A percentile compares a stretch with the other conserved stretches of the same genome.
Conservation (phyloP, 2,329 filamentous ascomycete genomes). For the Ceratocystis cubensis region DNA sequence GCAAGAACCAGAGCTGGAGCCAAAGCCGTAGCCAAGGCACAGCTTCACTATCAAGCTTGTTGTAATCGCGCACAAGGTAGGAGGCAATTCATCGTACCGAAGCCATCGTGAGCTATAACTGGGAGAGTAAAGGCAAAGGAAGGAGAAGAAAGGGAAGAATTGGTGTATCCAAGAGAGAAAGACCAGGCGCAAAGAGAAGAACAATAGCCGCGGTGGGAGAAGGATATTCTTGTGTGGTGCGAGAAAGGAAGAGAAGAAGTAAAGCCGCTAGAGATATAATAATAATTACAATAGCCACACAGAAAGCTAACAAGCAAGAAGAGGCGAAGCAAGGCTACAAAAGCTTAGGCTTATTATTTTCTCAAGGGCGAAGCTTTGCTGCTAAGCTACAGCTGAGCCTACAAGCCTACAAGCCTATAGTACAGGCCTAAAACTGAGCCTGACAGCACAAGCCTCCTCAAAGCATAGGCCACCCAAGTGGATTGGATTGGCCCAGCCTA, state of each 20-base stretch:
- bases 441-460: background rate
- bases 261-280: background rate
- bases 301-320: background rate
- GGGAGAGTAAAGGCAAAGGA: no score
- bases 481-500: background rate
- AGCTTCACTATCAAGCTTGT: background rate
- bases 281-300: background rate
- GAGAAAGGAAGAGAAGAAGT: background rate
- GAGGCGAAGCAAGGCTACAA: conserved; percentile 10
- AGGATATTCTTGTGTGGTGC: no score
- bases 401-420: background rate
- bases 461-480: no score
- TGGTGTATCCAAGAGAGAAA: background rate
- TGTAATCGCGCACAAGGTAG: conserved; percentile 2
- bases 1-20: background rate
- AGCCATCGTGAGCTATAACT: conserved; percentile 18
- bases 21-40: background rate
- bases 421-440: no score
- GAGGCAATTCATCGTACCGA: conserved; percentile 16
- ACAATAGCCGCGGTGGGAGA: background rate
- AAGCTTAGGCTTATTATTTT: background rate
- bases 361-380: conserved; percentile 2
- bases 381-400: background rate
- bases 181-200: background rate
- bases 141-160: background rate